A percentile compares a stretch with the other conserved stretches of the same genome.
These are phyloP conservation scores for Xylariales sp. DNA, from an alignment of 2,329 filamentous ascomycete species.

Conservation along the genomic window DNA sequence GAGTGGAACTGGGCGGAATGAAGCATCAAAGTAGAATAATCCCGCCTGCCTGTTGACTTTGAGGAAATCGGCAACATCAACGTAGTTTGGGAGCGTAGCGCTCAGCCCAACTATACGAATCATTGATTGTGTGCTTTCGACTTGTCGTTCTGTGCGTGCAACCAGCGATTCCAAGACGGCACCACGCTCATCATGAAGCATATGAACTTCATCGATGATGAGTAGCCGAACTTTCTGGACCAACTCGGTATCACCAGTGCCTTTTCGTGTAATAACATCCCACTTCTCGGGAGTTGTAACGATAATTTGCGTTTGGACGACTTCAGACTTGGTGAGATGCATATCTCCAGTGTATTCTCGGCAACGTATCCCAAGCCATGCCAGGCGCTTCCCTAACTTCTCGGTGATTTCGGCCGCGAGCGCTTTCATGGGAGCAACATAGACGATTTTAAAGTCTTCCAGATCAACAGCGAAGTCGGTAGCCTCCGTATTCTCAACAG, in stretches of 20 bases:
- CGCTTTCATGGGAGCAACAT: constrained; percentile 99
- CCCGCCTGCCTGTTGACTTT: constrained; percentile 94
- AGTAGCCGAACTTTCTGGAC: constrained; percentile 96
- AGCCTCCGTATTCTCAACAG: constrained; percentile 76
- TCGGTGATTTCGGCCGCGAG: constrained; percentile 95
- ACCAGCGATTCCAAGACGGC: constrained; percentile 96
- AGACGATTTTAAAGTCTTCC: constrained; percentile 97
- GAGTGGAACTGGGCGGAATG: constrained; percentile 93
- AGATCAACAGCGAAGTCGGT: constrained; percentile 84
- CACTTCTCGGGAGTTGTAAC: constrained; percentile 99
- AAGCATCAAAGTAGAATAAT: constrained; percentile 95
- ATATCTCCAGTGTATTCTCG: constrained; percentile 98
- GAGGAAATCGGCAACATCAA: constrained; percentile 96
- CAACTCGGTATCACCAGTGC: constrained; percentile 94
- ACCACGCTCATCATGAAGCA: constrained; percentile 98
- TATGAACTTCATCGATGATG: constrained; percentile 99
- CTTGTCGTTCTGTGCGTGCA: constrained; percentile 92
- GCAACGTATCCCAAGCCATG: constrained; percentile 92
- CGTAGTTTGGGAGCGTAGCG: constrained; percentile 94
- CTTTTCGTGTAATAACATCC: constrained; percentile 98
- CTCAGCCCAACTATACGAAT: constrained; percentile 97
- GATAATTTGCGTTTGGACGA: constrained; percentile 95
- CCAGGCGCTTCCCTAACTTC: constrained; percentile 89
- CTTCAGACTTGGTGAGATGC: constrained; percentile 97
- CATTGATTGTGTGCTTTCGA: constrained; percentile 96